Evolutionary conservation across 352 stramenopile species (phyloP), one percentile per base, ranked within the genome.

Genomic region (Globisporangium canariense): DNA sequence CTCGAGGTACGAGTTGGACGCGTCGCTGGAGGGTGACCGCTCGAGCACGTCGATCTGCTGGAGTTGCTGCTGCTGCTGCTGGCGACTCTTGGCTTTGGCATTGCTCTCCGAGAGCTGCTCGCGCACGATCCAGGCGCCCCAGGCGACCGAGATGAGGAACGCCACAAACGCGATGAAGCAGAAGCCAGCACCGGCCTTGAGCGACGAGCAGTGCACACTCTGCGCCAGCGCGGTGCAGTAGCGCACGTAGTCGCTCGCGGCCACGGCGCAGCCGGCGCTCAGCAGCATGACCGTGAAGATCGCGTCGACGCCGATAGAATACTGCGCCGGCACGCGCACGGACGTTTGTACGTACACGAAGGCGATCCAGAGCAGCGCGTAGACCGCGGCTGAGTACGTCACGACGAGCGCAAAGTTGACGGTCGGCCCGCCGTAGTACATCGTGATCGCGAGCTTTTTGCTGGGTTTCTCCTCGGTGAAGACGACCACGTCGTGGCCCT

Each of bases 201-300:
- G 53, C 30, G 79, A 57, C 41, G 67, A 70, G 58, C 83, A 91
- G 65, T 77, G 69, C 2, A 89, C 80, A n/a, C 69, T 65, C 30
- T 63, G 65, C 40, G 62, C 46, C 41, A 89, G 52, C 14, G 65
- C 55, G 60, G 76, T 61, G 60, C 83, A 92, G 69, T 90, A 87
- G 32, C 71, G 77, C 46, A 89, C 70, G 60, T 89, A 92, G 68
- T 92, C 83, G 47, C 75, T 81, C 28, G 76, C 83, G 1, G 81
- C 81, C 22, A 92, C 66, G 9, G 76, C 77, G 50, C 76, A 88
- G 30, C 76, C 83, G 11, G 73, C 75, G 63, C 83, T 90, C 59
- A 92, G 74, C 51, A 87, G 76, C 51, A 92, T 76, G 56, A 92
- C 81, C 4, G 79, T 86, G 54, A 92, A 85, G 58, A 83, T 53